These are phyloP conservation scores for Fusarium odoratissimum DNA, from an alignment of 2,329 filamentous ascomycete species.

Conservation along the genomic window DNA sequence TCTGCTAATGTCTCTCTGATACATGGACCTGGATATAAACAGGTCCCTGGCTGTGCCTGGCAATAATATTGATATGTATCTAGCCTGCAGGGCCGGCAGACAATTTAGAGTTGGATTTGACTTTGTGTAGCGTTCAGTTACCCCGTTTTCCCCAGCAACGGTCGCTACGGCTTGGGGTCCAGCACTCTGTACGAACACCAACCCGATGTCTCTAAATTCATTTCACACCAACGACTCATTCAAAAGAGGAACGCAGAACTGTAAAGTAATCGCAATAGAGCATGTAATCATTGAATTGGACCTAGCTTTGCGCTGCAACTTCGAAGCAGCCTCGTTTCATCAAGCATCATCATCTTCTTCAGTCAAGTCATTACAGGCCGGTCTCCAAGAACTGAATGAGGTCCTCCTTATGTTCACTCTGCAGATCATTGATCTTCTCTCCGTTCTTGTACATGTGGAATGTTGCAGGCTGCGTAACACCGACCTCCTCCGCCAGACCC, in stretches of 20 bases:
- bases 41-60: fast-evolving
- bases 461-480: conserved; percentile 6
- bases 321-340: not conserved
- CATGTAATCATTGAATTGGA: fast-evolving
- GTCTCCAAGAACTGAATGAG: conserved; percentile 22
- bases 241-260: fast-evolving
- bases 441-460: conserved; percentile 31
- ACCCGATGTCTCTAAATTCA: not conserved
- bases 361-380: not conserved
- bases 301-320: fast-evolving
- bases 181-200: fast-evolving
- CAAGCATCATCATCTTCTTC: too few species aligned
- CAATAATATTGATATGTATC: fast-evolving
- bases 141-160: not conserved
- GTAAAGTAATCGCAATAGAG: fast-evolving
- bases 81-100: fast-evolving
- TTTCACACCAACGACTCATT: fast-evolving
- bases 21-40: too few species aligned
- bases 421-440: conserved; percentile 22
- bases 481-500: conserved; percentile 8
- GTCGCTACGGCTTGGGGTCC: not conserved
- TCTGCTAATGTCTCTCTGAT: too few species aligned
- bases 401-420: conserved; percentile 16
- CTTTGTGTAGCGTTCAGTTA: not conserved
- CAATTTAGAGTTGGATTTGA: not conserved